These are phyloP conservation scores for Alternaria solani DNA, from an alignment of 2,329 filamentous ascomycete species.

Conservation along the genomic window DNA sequence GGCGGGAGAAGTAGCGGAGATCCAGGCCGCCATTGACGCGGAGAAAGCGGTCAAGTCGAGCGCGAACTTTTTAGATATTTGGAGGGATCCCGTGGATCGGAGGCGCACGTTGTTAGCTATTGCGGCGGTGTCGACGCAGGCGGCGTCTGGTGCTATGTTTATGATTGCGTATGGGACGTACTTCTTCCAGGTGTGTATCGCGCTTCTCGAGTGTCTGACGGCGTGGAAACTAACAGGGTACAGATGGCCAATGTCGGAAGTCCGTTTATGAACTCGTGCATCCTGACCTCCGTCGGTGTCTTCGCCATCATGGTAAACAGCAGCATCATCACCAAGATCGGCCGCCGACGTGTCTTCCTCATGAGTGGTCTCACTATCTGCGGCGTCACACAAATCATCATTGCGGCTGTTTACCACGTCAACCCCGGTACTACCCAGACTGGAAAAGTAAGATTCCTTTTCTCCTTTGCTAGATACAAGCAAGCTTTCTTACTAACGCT, in stretches of 20 bases:
- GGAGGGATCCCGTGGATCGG: slow-evolving; percentile 61
- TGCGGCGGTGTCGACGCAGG: slow-evolving; percentile 60
- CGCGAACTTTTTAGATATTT: slow-evolving; percentile 60
- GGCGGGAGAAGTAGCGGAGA: slow-evolving; percentile 34
- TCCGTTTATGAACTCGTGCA: slow-evolving; percentile 65
- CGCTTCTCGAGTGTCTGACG: not conserved
- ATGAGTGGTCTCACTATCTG: slow-evolving; percentile 62
- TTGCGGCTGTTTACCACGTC: slow-evolving; percentile 62
- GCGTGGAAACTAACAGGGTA: not conserved
- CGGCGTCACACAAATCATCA: slow-evolving; percentile 63
- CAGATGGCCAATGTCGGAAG: slow-evolving; percentile 44
- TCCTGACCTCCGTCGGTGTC: slow-evolving; percentile 63
- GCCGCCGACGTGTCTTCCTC: slow-evolving; percentile 63
- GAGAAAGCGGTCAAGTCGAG: slow-evolving; percentile 59
- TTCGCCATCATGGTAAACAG: slow-evolving; percentile 63
- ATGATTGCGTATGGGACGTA: slow-evolving; percentile 48
- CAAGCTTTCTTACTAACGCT: no score
- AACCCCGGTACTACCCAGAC: slow-evolving; percentile 50
- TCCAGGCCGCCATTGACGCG: slow-evolving; percentile 37
- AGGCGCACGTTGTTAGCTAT: slow-evolving; percentile 61
- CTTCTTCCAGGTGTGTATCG: slow-evolving; percentile 34
- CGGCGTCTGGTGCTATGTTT: slow-evolving; percentile 64
- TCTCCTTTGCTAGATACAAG: no score
- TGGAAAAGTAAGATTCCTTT: slow-evolving; percentile 47
- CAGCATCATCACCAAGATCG: slow-evolving; percentile 61